Conservation (phyloP, 106 monocot genomes). For the Posidonia australis region DNA sequence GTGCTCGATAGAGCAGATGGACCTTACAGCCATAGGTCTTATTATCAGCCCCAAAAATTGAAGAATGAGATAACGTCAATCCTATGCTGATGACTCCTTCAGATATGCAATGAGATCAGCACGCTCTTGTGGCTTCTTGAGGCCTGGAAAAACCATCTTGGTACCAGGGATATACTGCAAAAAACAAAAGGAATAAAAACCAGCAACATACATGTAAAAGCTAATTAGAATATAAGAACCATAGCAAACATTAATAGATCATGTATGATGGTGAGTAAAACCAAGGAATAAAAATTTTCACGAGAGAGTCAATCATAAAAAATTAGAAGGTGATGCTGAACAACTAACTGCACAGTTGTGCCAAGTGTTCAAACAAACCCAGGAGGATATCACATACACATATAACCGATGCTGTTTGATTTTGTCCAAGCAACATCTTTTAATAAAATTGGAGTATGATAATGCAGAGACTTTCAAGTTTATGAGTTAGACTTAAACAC, state of each 20-base stretch:
- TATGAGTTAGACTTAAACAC: conserved; percentile 1
- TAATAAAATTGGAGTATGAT: too few species aligned
- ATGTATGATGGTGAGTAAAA: too few species aligned
- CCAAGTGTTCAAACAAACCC: too few species aligned
- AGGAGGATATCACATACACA: too few species aligned
- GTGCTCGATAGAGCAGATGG: not conserved
- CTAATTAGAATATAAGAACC: too few species aligned
- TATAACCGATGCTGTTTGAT: too few species aligned
- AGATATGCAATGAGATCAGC: conserved; percentile 23
- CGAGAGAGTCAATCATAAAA: too few species aligned
- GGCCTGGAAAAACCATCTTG: conserved; percentile 20
- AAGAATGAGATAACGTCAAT: not conserved
- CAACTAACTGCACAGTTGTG: too few species aligned
- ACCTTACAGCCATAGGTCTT: not conserved
- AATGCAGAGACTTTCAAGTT: not conserved
- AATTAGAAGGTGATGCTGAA: too few species aligned
- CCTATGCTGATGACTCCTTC: conserved; percentile 12
- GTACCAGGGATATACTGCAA: conserved; percentile 29
- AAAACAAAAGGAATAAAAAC: not conserved
- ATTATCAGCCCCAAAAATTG: not conserved
- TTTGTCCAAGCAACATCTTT: too few species aligned
- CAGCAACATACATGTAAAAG: not conserved
- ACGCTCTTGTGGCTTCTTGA: conserved; percentile 24
- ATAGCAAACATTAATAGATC: too few species aligned
- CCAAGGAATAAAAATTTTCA: too few species aligned